Conservation (phyloP, 1,139 yeast genomes). For the Saccharomycopsis hybrid region DNA sequence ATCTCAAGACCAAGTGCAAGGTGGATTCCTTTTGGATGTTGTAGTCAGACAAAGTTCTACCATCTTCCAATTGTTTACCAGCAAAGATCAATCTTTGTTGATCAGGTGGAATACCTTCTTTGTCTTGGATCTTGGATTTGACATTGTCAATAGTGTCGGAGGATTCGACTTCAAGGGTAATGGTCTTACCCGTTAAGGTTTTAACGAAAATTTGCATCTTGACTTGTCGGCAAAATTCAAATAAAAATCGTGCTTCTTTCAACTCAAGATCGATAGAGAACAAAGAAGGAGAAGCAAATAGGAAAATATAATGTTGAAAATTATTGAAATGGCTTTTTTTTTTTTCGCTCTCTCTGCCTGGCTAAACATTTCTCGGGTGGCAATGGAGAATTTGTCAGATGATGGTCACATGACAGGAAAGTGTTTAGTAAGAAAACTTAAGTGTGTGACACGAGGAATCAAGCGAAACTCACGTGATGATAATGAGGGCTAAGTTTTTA, state of each 20-base stretch:
- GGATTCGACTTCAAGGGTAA: conserved; percentile 98
- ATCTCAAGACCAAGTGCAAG: conserved; percentile 93
- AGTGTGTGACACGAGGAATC: background rate
- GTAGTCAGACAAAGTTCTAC: conserved; percentile 98
- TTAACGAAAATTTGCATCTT: conserved; percentile 98
- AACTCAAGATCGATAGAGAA: conserved; percentile 4
- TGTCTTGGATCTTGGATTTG: conserved; percentile 98
- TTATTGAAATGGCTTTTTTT: background rate
- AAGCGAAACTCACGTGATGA: background rate
- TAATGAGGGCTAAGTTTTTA: background rate
- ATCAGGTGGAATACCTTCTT: conserved; percentile 99
- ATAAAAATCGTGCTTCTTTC: conserved; percentile 21
- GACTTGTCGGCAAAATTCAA: conserved; percentile 18
- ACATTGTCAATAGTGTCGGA: conserved; percentile 99
- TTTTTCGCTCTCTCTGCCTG: background rate
- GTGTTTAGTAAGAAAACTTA: background rate
- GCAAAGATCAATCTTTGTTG: conserved; percentile 99
- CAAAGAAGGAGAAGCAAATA: background rate
- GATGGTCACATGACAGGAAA: too few species aligned
- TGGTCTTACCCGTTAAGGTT: conserved; percentile 98
- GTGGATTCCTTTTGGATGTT: conserved; percentile 99
- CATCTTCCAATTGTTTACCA: conserved; percentile 99
- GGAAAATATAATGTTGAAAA: background rate
- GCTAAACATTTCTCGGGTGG: too few species aligned
- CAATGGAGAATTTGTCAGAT: too few species aligned